Base-by-base conservation (phyloP, 768 basidiomycete genomes). In the Phylloporus arenicola region DNA sequence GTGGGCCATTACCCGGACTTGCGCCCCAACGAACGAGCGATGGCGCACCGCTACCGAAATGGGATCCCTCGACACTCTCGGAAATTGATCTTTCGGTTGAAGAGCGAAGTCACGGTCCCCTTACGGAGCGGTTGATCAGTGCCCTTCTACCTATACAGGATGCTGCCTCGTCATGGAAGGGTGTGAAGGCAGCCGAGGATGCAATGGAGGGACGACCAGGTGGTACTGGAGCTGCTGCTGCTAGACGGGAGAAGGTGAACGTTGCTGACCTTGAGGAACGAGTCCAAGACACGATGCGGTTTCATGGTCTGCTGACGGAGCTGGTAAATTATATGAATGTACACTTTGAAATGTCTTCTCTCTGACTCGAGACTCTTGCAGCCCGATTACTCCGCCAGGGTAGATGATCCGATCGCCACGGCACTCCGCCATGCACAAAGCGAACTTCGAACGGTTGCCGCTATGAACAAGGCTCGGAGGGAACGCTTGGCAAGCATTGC, bases 331-430 rank as follows among this genome's bases (percentile, higher is more conserved):
- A 46, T 34, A 60, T 46, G 42, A 45, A 57, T 45, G 35, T 49
- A 43, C 43, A 29, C 51, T 45, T 48, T 4, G 7, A 14, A 19
- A 49, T 17, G 11, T 24, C 45, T 20, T 53, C 47, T 53, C 57
- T 67, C 62, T 69, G 52, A 64, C 48, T 4, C 45, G 4, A 39
- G 19, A 37, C 41, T 51, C 45, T 39, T 57, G 22, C 54, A 88
- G 86, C 85, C 86, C 42, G 82, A 90, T 64, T 90, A 80, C 60
- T 72, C 80, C 20, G 76, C 82, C 40, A 82, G 86, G 53, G 86
- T 93, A 33, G 95, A 98, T 64, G 96, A 99, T 67, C 93, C 94
- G 29, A 89, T 99, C 43, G 86, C 93, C 8, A 83, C 88, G 2
- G 87, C 91, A 1, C 79, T 99, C 1, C 86, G 95, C 3, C 84